Percentiles rank a stretch among this genome's conserved stretches.
Evolutionary conservation across 345 rosid genomes (phyloP).

Genomic region (Eutrema yunnanense): DNA sequence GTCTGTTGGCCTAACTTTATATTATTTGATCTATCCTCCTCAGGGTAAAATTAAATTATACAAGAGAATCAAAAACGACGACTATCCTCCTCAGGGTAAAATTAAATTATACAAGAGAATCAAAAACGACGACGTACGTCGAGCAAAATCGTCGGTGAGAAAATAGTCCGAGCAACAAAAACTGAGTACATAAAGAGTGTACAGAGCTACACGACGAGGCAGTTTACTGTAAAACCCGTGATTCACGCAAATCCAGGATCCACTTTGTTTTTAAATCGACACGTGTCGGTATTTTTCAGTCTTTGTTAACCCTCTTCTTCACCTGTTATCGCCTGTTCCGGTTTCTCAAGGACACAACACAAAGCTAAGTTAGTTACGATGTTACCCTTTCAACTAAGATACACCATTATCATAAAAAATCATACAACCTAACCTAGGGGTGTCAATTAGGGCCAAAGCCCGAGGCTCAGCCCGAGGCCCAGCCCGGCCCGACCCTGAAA

Average conservation of each 20-base stretch:
- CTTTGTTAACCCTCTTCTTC: neutral
- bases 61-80: too few relatives aligned
- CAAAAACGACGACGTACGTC: constrained; percentile 20
- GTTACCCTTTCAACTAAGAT: neutral
- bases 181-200: constrained; percentile 17
- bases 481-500: too few relatives aligned
- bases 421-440: too few relatives aligned
- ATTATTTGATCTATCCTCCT: neutral
- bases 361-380: constrained; percentile 6
- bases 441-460: too few relatives aligned
- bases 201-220: constrained; percentile 29
- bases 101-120: neutral
- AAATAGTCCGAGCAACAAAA: constrained; percentile 14
- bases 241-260: constrained; percentile 19
- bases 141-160: constrained; percentile 17
- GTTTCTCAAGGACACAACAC: neutral
- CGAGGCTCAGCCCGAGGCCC: too few relatives aligned
- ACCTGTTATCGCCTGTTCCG: constrained; percentile 20
- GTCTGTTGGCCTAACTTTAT: neutral
- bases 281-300: constrained; percentile 9
- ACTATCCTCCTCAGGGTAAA: too few relatives aligned
- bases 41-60: too few relatives aligned
- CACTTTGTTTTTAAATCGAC: neutral
- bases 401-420: neutral
- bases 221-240: constrained; percentile 31